Percentiles rank a stretch among this genome's conserved stretches.
Conservation (phyloP, 192 early-diverging fungal species). For the Dissophora globulifera region DNA sequence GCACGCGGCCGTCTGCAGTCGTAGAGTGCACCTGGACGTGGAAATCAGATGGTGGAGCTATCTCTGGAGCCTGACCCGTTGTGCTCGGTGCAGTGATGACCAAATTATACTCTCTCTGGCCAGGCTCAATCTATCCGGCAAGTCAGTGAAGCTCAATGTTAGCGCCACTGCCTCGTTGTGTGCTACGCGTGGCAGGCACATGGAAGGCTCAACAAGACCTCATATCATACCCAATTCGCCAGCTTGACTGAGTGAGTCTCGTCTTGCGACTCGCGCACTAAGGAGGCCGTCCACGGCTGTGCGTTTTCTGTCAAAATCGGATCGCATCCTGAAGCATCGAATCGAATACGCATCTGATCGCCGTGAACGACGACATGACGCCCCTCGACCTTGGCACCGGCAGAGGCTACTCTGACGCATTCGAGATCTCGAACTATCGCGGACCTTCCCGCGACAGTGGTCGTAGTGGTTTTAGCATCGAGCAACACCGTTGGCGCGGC, state of each 20-base stretch:
- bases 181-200: no score
- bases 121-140: no score
- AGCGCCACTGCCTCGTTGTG: no score
- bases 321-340: constrained; percentile 14
- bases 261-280: constrained; percentile 1
- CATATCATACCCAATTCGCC: not conserved
- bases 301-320: not conserved
- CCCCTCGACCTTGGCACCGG: not conserved
- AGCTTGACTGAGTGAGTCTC: not conserved
- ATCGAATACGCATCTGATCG: not conserved
- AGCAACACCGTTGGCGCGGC: constrained; percentile 2
- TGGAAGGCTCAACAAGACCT: not conserved
- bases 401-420: not conserved
- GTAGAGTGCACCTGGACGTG: not conserved
- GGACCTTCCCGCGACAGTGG: no score
- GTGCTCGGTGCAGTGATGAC: no score
- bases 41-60: no score
- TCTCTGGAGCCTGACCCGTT: no score
- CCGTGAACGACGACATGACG: not conserved
- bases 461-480: no score
- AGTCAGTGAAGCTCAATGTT: no score
- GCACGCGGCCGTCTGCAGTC: not conserved
- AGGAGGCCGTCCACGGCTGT: not conserved
- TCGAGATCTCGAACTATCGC: no score
- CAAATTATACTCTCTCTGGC: no score